Evolutionary conservation across 805 yeast species (phyloP), one percentile per base, ranked within the genome.

Genomic region (Diddensiella santjacobensis): DNA sequence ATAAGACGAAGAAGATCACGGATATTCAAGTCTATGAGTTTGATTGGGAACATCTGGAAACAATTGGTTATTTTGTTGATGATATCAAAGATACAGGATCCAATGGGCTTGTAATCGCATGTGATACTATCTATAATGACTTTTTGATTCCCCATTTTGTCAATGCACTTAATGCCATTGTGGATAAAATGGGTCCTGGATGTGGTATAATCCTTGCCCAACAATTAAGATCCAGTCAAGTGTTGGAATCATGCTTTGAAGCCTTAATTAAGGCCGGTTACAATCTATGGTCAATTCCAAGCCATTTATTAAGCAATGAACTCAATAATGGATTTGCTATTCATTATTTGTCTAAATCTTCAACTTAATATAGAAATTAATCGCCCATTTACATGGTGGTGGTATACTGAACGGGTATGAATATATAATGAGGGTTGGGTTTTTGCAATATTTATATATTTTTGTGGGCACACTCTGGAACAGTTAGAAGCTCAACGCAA

Each of bases 101-200:
- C 17, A 37, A 35, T 42, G 19, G 83, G 77, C 50, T 63, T 71
- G 38, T 83, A 3, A 58, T 83, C 6, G 84, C 85, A 0, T 78
- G 83, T 56, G 89, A 83, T 58, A 77, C 86, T 3, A 71, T 83
- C 2, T 83, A 83, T 65, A 83, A 83, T 57, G 83, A 78, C 47
- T 81, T 67, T 54, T 63, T 83, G 38, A 71, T 81, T 2, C 74
- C 73, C 0, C 72, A 64, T 48, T 73, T 83, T 49, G 63, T 81
- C 13, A 59, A 62, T 3, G 70, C 85, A 0, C 33, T 79, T 19
- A 17, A 19, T 19, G 17, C 49, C 22, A 51, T 78, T 19, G 61
- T 74, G 61, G 15, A 35, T n/a, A 30, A 38, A 4, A 49, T 55
- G 52, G 68, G 66, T 2, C 49, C 47, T 0, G 43, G 63, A 0